Conservation (phyloP, 2,329 filamentous ascomycete species). For the Phaeoacremonium minimum region DNA sequence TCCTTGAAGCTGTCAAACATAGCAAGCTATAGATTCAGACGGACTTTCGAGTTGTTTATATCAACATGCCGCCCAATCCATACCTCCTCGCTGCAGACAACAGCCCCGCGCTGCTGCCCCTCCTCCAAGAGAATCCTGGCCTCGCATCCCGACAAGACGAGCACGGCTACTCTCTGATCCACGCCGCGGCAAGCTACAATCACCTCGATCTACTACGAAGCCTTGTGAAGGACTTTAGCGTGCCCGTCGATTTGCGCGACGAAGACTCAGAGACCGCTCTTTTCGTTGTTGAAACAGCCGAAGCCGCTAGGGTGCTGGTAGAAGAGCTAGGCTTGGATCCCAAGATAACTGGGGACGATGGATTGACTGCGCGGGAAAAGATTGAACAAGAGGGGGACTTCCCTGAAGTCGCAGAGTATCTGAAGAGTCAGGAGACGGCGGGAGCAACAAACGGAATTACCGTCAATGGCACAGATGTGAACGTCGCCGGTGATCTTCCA, state of each 20-base stretch:
- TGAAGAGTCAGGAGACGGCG: constrained; percentile 35
- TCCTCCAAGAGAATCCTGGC: constrained; percentile 70
- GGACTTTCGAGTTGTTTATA: too few species aligned
- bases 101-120: constrained; percentile 65
- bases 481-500: constrained; percentile 42
- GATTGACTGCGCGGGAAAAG: constrained; percentile 75
- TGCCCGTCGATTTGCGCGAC: constrained; percentile 77
- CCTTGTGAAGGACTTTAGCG: constrained; percentile 71
- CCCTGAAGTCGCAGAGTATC: constrained; percentile 69
- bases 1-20: too few species aligned
- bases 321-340: constrained; percentile 76
- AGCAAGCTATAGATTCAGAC: too few species aligned
- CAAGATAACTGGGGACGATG: constrained; percentile 64
- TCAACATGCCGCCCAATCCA: constrained; percentile 52
- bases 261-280: constrained; percentile 93
- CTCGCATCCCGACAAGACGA: constrained; percentile 79
- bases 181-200: constrained; percentile 90
- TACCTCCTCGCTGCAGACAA: constrained; percentile 81
- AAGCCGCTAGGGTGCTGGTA: constrained; percentile 73
- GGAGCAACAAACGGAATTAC: constrained; percentile 19
- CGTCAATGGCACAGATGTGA: constrained; percentile 18
- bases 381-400: constrained; percentile 76
- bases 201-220: constrained; percentile 75
- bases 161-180: constrained; percentile 90
- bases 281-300: constrained; percentile 81